phyloP scores from a whole-genome alignment of 148 eudicot species.

The Rhododendron griersonianum region DNA sequence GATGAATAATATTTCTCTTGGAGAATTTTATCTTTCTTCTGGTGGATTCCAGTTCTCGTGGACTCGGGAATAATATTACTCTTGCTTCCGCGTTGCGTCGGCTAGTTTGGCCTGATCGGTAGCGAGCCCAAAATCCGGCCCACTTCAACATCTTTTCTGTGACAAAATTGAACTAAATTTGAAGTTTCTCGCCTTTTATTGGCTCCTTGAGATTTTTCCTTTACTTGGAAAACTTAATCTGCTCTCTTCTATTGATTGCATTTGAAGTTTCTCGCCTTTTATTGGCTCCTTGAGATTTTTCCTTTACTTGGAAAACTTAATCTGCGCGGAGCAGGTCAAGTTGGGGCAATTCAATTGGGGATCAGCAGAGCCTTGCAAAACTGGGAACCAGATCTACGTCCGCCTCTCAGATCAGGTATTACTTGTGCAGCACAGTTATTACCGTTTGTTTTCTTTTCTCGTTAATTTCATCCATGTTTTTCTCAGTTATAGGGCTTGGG shows the following conservation, averaged over 20 bases:
- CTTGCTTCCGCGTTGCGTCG: too few species aligned
- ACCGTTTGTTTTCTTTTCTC: not conserved
- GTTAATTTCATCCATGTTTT: not conserved
- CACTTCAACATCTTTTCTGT: too few species aligned
- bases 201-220: not conserved
- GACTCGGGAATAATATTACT: too few species aligned
- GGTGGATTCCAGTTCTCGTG: too few species aligned
- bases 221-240: not conserved
- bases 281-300: not conserved
- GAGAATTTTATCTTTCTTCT: too few species aligned
- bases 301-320: not conserved
- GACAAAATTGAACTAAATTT: not conserved
- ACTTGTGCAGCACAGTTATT: not conserved
- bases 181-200: not conserved
- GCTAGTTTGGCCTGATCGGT: too few species aligned
- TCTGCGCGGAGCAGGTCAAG: conserved; percentile 68
- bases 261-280: not conserved
- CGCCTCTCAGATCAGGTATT: conserved; percentile 86
- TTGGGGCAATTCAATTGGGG: conserved; percentile 85
- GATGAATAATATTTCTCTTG: too few species aligned
- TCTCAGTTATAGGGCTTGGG: not conserved
- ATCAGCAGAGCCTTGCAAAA: conserved; percentile 85
- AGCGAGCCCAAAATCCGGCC: too few species aligned
- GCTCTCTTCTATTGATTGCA: not conserved
- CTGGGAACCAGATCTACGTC: conserved; percentile 91